A percentile compares a stretch with the other conserved stretches of the same genome.
Conservation (phyloP, 352 stramenopile genomes). For the Phytophthora citrophthora region DNA sequence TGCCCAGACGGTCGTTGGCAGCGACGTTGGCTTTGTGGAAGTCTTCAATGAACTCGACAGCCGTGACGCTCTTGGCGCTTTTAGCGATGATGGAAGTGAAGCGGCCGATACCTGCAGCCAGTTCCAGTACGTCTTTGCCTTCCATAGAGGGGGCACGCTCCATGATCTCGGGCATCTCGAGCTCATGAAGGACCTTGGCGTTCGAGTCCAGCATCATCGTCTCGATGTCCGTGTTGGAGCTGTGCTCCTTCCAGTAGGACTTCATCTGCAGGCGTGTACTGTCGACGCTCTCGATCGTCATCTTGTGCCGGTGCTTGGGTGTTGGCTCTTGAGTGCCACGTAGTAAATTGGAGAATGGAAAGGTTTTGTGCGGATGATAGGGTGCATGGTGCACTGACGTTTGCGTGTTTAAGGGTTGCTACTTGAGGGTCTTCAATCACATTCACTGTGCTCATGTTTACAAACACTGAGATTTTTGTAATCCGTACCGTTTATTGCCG, state of each 20-base stretch:
- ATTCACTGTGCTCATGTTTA: conserved; percentile 7
- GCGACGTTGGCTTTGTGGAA: conserved; percentile 72
- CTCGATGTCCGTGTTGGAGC: conserved; percentile 64
- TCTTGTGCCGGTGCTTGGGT: conserved; percentile 20
- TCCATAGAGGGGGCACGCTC: conserved; percentile 64
- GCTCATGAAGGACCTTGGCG: conserved; percentile 71
- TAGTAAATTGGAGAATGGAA: conserved; percentile 29
- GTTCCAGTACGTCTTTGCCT: conserved; percentile 70
- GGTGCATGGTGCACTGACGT: conserved; percentile 1
- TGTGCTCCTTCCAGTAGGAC: conserved; percentile 81
- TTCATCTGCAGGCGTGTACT: conserved; percentile 77
- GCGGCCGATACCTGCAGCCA: conserved; percentile 69
- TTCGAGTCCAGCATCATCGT: conserved; percentile 90
- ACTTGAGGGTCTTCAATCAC: conserved; percentile 11
- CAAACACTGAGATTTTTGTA: conserved; percentile 6
- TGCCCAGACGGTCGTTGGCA: conserved; percentile 54
- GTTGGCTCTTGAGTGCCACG: conserved; percentile 4
- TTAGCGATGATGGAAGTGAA: conserved; percentile 66
- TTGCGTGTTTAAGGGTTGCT: conserved; percentile 37
- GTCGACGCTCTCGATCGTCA: conserved; percentile 46
- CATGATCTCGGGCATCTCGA: conserved; percentile 83
- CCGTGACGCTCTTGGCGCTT: conserved; percentile 58
- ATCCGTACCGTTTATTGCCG: conserved; percentile 4
- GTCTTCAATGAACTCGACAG: conserved; percentile 82
- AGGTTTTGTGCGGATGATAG: background rate